Evolutionary conservation across 129 eudicot genomes (phyloP).

Genomic region (Silybum marianum): DNA sequence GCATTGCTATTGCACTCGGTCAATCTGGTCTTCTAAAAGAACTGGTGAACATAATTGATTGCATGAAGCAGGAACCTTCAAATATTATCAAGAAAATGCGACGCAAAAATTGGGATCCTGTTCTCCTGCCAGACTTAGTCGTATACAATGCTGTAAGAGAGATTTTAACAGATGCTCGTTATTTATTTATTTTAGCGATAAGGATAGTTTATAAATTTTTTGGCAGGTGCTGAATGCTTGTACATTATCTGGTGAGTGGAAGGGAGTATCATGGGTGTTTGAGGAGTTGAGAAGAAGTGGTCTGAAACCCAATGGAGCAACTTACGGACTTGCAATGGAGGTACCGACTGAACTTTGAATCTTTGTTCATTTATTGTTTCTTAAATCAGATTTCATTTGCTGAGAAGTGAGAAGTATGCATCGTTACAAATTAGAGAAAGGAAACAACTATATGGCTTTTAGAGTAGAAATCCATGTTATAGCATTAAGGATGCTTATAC

Average conservation of each 20-base stretch:
- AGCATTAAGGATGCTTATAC: neutral
- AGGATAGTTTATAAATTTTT: conserved; percentile 11
- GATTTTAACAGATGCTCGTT: neutral
- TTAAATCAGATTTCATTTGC: neutral
- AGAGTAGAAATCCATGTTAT: neutral
- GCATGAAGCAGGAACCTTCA: conserved; percentile 78
- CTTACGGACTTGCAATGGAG: conserved; percentile 99
- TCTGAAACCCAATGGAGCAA: conserved; percentile 77
- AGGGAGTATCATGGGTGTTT: conserved; percentile 94
- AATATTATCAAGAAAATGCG: conserved; percentile 51
- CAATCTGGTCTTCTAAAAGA: conserved; percentile 93
- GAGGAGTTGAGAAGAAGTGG: conserved; percentile 75
- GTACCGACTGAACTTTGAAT: conserved; percentile 37
- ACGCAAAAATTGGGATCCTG: conserved; percentile 78
- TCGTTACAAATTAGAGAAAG: neutral
- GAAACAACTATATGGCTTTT: neutral
- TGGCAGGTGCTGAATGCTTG: conserved; percentile 90
- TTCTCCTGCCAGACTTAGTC: conserved; percentile 82
- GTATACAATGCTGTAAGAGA: conserved; percentile 81
- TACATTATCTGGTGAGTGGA: conserved; percentile 84
- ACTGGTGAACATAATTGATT: conserved; percentile 63
- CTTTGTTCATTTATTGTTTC: neutral
- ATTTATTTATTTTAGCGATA: neutral
- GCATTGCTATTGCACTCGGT: conserved; percentile 83
- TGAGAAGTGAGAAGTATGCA: neutral